These are phyloP conservation scores for Nakaseomyces glabratus DNA, from an alignment of 1,139 yeast species.

Conservation along the genomic window DNA sequence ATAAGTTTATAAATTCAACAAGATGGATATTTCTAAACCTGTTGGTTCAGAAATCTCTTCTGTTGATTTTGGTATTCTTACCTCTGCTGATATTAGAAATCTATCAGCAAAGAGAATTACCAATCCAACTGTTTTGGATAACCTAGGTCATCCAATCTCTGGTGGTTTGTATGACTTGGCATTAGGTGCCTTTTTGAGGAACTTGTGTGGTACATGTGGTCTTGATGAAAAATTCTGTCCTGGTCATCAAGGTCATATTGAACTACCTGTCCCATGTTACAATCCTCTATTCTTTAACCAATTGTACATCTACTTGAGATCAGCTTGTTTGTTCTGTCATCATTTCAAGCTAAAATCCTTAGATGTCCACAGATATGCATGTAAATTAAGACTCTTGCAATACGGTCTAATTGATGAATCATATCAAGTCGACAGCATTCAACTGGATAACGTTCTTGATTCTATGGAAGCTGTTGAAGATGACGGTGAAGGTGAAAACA, in stretches of 20 bases:
- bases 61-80: slow-evolving; percentile 84
- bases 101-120: slow-evolving; percentile 92
- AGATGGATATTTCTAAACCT: slow-evolving; percentile 92
- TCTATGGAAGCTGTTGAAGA: slow-evolving; percentile 34
- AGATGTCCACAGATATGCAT: slow-evolving; percentile 68
- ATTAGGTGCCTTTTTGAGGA: slow-evolving; percentile 83
- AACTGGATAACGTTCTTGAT: slow-evolving; percentile 33
- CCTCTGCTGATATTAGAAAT: slow-evolving; percentile 72
- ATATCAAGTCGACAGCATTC: slow-evolving; percentile 57
- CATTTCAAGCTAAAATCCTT: slow-evolving; percentile 59
- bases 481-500: slow-evolving; percentile 27
- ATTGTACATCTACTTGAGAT: slow-evolving; percentile 72
- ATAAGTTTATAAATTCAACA: slow-evolving; percentile 1
- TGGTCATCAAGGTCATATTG: slow-evolving; percentile 98
- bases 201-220: slow-evolving; percentile 93
- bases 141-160: slow-evolving; percentile 87
- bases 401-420: slow-evolving; percentile 81
- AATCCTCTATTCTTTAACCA: slow-evolving; percentile 92
- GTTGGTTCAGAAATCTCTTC: slow-evolving; percentile 89
- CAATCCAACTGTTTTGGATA: slow-evolving; percentile 90
- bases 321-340: slow-evolving; percentile 86
- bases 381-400: slow-evolving; percentile 75
- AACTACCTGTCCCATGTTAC: slow-evolving; percentile 89
- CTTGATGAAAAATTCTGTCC: slow-evolving; percentile 92
- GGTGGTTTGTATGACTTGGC: slow-evolving; percentile 93